phyloP scores from a whole-genome alignment of 768 basidiomycete species.

The Coprinopsis strossmayeri region DNA sequence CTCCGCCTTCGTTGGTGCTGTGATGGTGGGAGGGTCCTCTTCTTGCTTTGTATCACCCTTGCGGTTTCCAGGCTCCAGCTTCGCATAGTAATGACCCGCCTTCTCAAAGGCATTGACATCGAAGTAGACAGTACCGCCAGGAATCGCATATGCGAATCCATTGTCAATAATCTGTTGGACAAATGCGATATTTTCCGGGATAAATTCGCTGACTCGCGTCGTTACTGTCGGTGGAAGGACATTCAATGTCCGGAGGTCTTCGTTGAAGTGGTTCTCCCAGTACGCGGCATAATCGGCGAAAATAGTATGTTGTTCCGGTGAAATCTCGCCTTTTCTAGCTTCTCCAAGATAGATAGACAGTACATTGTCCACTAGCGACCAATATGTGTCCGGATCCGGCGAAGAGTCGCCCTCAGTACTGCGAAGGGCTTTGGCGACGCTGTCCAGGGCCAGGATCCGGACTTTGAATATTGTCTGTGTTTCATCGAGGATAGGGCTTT shows the following conservation, averaged over 20 bases:
- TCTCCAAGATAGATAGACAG: conserved; percentile 8
- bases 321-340: conserved; percentile 9
- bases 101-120: conserved; percentile 81
- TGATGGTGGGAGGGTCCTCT: conserved; percentile 4
- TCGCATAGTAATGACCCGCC: conserved; percentile 81
- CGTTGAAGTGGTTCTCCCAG: conserved; percentile 89
- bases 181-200: conserved; percentile 90
- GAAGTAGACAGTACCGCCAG: conserved; percentile 85
- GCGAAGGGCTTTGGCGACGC: conserved; percentile 7
- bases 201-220: conserved; percentile 95
- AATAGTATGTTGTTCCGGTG: conserved; percentile 8
- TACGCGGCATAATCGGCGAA: conserved; percentile 51
- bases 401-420: neutral
- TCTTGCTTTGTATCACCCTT: conserved; percentile 10
- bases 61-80: conserved; percentile 63
- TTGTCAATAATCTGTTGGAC: conserved; percentile 81
- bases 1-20: neutral
- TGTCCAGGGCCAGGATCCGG: conserved; percentile 8
- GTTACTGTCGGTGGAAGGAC: conserved; percentile 86
- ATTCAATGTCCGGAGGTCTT: conserved; percentile 84
- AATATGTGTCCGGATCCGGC: conserved; percentile 1
- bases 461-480: conserved; percentile 10
- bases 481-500: conserved; percentile 8
- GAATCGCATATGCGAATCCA: conserved; percentile 64
- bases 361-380: conserved; percentile 4